These are phyloP conservation scores for Fusarium sp. DNA, from an alignment of 2,329 filamentous ascomycete species.

Conservation along the genomic window DNA sequence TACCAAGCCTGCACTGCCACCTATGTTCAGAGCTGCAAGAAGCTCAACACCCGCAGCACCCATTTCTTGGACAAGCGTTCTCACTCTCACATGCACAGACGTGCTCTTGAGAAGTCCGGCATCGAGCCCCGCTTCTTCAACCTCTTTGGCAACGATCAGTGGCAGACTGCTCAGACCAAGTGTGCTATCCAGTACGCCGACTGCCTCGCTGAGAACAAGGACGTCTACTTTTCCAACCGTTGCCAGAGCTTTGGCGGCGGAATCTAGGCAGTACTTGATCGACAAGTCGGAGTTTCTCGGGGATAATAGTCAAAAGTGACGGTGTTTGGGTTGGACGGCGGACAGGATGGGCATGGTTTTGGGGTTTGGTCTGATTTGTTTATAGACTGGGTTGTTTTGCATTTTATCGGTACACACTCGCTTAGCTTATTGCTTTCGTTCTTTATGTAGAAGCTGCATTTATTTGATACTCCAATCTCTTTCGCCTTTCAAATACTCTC, in stretches of 20 bases:
- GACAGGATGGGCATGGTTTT: background rate
- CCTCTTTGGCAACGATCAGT: slow-evolving; percentile 48
- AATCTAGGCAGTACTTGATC: slow-evolving; percentile 16
- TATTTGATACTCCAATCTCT: slow-evolving; percentile 4
- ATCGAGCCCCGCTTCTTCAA: slow-evolving; percentile 44
- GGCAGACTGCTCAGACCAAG: slow-evolving; percentile 52
- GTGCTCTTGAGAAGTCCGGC: slow-evolving; percentile 41
- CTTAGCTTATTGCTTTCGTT: slow-evolving; percentile 31
- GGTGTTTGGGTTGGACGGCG: background rate
- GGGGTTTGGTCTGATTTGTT: slow-evolving; percentile 9
- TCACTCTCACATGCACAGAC: slow-evolving; percentile 41
- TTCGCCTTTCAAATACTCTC: background rate
- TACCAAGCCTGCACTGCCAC: slow-evolving; percentile 59
- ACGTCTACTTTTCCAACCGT: slow-evolving; percentile 51
- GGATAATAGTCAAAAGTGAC: slow-evolving; percentile 8
- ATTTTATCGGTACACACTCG: slow-evolving; percentile 28
- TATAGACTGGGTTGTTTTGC: slow-evolving; percentile 17
- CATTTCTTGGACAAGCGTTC: slow-evolving; percentile 37
- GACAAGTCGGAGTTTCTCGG: slow-evolving; percentile 3
- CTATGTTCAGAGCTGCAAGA: slow-evolving; percentile 62
- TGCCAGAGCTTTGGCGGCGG: slow-evolving; percentile 54
- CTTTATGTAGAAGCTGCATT: slow-evolving; percentile 35
- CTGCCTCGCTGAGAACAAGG: slow-evolving; percentile 58
- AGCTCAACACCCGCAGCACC: slow-evolving; percentile 42
- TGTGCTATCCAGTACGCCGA: slow-evolving; percentile 63